phyloP scores from a whole-genome alignment of 306 rosid genomes.

The Cercis canadensis region DNA sequence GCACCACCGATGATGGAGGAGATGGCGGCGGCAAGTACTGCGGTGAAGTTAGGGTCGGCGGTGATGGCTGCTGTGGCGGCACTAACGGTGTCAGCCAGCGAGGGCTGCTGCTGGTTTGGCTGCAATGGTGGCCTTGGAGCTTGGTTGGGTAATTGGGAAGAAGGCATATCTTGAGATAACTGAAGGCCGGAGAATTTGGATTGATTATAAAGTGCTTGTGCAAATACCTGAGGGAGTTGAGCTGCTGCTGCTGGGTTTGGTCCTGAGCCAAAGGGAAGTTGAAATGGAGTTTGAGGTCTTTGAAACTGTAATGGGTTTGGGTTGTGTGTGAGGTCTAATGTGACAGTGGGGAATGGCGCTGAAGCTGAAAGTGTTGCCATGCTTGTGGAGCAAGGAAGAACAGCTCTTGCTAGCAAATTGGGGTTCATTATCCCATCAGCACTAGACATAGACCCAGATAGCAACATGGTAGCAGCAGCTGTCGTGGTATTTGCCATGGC shows the following conservation, averaged over 20 bases:
- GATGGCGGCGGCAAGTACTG: slow-evolving; percentile 93
- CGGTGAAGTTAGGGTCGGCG: slow-evolving; percentile 84
- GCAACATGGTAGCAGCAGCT: slow-evolving; percentile 89
- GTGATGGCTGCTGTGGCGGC: slow-evolving; percentile 96
- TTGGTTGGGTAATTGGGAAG: slow-evolving; percentile 55
- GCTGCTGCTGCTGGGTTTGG: slow-evolving; percentile 16
- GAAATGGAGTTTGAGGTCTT: slow-evolving; percentile 61
- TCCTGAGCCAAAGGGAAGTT: slow-evolving; percentile 58
- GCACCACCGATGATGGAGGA: slow-evolving; percentile 84
- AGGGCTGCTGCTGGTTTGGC: slow-evolving; percentile 46
- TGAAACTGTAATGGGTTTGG: slow-evolving; percentile 66
- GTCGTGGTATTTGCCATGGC: slow-evolving; percentile 95
- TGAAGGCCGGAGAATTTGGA: slow-evolving; percentile 94
- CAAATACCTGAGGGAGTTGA: slow-evolving; percentile 50
- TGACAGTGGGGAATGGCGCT: slow-evolving; percentile 87
- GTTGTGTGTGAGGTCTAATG: slow-evolving; percentile 84
- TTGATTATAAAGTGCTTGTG: slow-evolving; percentile 75
- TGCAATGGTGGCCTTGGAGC: slow-evolving; percentile 39
- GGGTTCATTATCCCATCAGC: slow-evolving; percentile 88
- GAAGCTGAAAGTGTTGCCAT: slow-evolving; percentile 95
- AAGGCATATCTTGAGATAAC: slow-evolving; percentile 66
- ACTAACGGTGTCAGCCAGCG: slow-evolving; percentile 66
- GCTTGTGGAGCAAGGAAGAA: slow-evolving; percentile 72
- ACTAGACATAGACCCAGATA: slow-evolving; percentile 90
- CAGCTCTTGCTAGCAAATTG: slow-evolving; percentile 79